Base-by-base conservation (phyloP, 1,284 basidiomycete species). In the Puccinia polysora region DNA sequence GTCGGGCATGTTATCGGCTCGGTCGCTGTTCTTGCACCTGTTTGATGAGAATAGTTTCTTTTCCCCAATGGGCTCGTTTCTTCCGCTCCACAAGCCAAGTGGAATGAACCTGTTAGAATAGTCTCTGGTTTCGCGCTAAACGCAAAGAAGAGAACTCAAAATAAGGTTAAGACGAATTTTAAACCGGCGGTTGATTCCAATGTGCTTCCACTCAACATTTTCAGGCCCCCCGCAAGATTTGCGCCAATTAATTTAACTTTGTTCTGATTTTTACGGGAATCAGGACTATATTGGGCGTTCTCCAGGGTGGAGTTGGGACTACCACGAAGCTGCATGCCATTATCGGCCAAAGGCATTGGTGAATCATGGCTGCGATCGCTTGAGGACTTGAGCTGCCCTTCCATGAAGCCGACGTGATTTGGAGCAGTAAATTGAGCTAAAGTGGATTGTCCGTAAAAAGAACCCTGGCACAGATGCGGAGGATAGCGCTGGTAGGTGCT, bases 301-400 rank as follows among this genome's bases (percentile, higher is more conserved):
- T 56, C 25, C 10, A 36, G 20, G 28, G 8, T 36, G 7, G 8
- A n/a, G 15, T 56, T 30, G 34, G 53, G 38, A 15, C 30, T 28
- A 7, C 34, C 15, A 36, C 53, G 8, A n/a, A 30, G 7, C n/a
- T 56, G 53, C 12, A 34, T 36, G n/a, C 53, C n/a, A 56, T 36
- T 30, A 18, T 56, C 53, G 7, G 38, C 53, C 30, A 56, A 34
- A 15, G 53, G 53, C 32, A 7, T 10, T 3, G 25, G 8, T 8
- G 53, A 25, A 34, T 34, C 32, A 20, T 34, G 53, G 7, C 23
- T 34, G 53, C 15, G 34, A 36, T 30, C 32, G 0, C 12, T n/a
- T 20, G 53, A 56, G n/a, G 53, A 34, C 53, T 36, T 34, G 23
- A 56, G 34, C 32, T 30, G 53, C 53, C 38, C 53, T 34, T 56